These are phyloP conservation scores for Hymenoscyphus occultus DNA, from an alignment of 2,329 filamentous ascomycete genomes.

Conservation along the genomic window DNA sequence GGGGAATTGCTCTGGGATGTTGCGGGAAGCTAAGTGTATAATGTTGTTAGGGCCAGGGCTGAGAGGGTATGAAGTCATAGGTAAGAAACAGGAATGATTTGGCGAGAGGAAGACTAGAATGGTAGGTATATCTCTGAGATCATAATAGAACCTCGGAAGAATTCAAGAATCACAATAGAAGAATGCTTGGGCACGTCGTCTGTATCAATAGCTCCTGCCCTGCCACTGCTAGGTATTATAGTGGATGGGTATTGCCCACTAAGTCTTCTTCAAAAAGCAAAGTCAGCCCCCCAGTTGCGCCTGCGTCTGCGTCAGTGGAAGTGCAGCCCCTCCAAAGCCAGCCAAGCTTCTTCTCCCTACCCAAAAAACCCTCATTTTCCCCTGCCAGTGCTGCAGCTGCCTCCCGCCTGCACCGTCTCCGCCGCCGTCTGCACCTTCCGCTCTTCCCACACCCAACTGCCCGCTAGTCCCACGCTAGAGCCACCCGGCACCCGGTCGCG, in stretches of 20 bases:
- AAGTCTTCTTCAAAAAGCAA: neutral
- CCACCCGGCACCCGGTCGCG: constrained; percentile 1
- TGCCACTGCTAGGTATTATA: neutral
- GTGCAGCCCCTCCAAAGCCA: neutral
- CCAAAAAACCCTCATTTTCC: neutral
- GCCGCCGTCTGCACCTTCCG: neutral
- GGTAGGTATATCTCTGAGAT: neutral
- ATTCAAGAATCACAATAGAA: neutral
- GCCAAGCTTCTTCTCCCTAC: neutral
- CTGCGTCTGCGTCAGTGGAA: neutral
- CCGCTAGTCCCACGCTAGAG: neutral
- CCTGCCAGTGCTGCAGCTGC: neutral
- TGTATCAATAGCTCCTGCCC: neutral
- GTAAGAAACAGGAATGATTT: neutral
- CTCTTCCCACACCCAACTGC: neutral
- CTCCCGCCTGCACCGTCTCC: neutral
- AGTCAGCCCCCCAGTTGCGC: no score
- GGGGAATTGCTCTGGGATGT: neutral
- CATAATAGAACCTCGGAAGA: neutral
- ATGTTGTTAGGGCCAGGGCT: neutral
- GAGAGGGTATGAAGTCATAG: neutral
- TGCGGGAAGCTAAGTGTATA: neutral
- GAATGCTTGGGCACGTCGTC: neutral
- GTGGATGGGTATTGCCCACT: neutral
- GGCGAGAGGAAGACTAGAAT: neutral